Base-by-base conservation (phyloP, 2,329 filamentous ascomycete genomes). In the Coniosporium tulheliwenetii region DNA sequence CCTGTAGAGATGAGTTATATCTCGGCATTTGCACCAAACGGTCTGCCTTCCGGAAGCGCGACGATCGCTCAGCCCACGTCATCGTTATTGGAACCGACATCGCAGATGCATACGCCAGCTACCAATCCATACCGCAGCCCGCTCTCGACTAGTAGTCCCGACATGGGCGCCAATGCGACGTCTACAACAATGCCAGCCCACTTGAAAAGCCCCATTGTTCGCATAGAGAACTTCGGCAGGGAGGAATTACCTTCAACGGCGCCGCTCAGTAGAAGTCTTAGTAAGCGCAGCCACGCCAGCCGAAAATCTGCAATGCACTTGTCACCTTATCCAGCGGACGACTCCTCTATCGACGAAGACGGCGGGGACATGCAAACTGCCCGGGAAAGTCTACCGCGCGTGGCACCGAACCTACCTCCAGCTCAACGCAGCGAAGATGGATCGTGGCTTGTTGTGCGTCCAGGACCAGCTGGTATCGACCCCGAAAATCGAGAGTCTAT, bases 391-490 rank as follows among this genome's bases (percentile, higher is more conserved):
- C 19, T 26, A 26, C 19, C 19, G 19, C 19, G 19, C 19, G 3
- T 26, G 32, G 32, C 32, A 35, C 3, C 8, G 8, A 35, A 15
- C 32, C 32, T 4, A 35, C 36, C 8, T 14, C 8, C 19, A 7
- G 26, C 30, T 10, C 34, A 57, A 39, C 61, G 66, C 35, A 57
- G 60, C 8, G 56, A 60, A 7, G 61, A 70, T 50, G 67, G 67
- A 3, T 63, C 64, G 1, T 71, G 67, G 68, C 45, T 62, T 13
- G 54, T 51, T 2, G 54, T 60, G 39, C 42, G 49, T 15, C 64
- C 60, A 13, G 62, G 63, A 8, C 63, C 66, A 38, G 54, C 55
- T 37, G 68, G 70, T 10, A 48, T 73, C 30, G 64, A 60, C 32
- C 71, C 71, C 8, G 50, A 57, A 5, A 57, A 63, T 31, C 62